phyloP scores from a whole-genome alignment of 2,329 filamentous ascomycete genomes.

The Phialophora chinensis region DNA sequence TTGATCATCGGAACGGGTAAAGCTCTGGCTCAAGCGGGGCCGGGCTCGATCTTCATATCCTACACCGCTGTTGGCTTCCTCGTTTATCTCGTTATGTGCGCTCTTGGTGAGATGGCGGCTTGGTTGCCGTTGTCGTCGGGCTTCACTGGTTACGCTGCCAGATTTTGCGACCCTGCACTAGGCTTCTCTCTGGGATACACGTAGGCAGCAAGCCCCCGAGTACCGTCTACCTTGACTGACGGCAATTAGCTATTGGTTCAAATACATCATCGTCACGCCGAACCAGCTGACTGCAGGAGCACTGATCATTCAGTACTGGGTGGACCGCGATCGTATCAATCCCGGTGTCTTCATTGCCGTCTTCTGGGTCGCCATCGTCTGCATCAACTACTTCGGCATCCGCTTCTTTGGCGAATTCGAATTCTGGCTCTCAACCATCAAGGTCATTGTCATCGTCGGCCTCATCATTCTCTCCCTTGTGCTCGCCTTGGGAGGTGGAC shows the following conservation, averaged over 20 bases:
- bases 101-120: constrained; percentile 81
- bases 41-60: constrained; percentile 52
- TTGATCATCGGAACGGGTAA: constrained; percentile 71
- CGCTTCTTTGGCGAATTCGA: constrained; percentile 73
- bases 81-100: constrained; percentile 82
- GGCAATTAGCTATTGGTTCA: constrained; percentile 63
- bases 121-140: constrained; percentile 79
- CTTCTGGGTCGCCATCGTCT: constrained; percentile 67
- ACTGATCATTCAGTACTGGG: constrained; percentile 80
- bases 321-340: constrained; percentile 68
- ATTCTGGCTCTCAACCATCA: constrained; percentile 66
- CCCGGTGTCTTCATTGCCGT: constrained; percentile 80
- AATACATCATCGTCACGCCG: constrained; percentile 83
- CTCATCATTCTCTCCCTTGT: constrained; percentile 70
- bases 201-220: constrained; percentile 49
- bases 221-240: constrained; percentile 14
- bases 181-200: constrained; percentile 79
- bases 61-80: constrained; percentile 57
- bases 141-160: constrained; percentile 79
- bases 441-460: constrained; percentile 69
- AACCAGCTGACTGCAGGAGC: constrained; percentile 84
- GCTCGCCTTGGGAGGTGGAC: constrained; percentile 69
- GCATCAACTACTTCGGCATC: constrained; percentile 74
- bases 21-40: constrained; percentile 61
- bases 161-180: constrained; percentile 80